Evolutionary conservation across 2,329 filamentous ascomycete genomes (phyloP), one percentile per base, ranked within the genome.

Genomic region (Penicillium hesseltinei): DNA sequence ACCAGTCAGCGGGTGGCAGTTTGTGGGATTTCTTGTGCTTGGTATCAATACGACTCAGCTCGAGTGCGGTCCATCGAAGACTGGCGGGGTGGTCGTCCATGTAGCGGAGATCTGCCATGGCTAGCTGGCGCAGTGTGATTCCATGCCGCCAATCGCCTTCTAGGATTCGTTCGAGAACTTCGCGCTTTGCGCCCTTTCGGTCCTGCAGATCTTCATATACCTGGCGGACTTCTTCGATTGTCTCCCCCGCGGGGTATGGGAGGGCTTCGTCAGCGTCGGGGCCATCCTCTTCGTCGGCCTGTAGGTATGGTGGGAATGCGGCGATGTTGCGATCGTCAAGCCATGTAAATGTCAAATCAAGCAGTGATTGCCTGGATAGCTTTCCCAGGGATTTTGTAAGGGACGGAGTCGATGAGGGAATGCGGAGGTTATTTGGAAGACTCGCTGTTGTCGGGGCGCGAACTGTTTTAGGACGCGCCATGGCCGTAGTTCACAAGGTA

Each of bases 271-370:
- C 83, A 1, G 85, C 82, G 11, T 84, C 81, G 0, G 82, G 78
- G 8, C 78, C 76, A 8, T 81, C 69, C 2, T 64, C 76, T 19
- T 83, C 78, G n/a, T 81, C 76, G 67, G 39, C 72, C 60, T 69
- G 79, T 45, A 88, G 81, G 69, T 81, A 85, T 0, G 88, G 88
- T 1, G 78, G 78, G 43, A 84, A 87, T 19, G 82, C 77, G 5
- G 81, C 74, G 40, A 85, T 78, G 61, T 89, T 87, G 61, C 81
- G 78, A 48, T 88, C 84, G 56, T 88, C 84, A 3, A 95, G 84
- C 91, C 91, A 96, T 76, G 88, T 83, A 23, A 92, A 81, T 0
- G 84, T 88, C 9, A 96, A 81, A 0, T 86, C 84, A 27, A 94
- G 76, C 23, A 96, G 82, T 0, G 89, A 86, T 46, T 86, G 78